These are phyloP conservation scores for Fibroporia radiculosa DNA, from an alignment of 768 basidiomycete genomes.

Conservation along the genomic window DNA sequence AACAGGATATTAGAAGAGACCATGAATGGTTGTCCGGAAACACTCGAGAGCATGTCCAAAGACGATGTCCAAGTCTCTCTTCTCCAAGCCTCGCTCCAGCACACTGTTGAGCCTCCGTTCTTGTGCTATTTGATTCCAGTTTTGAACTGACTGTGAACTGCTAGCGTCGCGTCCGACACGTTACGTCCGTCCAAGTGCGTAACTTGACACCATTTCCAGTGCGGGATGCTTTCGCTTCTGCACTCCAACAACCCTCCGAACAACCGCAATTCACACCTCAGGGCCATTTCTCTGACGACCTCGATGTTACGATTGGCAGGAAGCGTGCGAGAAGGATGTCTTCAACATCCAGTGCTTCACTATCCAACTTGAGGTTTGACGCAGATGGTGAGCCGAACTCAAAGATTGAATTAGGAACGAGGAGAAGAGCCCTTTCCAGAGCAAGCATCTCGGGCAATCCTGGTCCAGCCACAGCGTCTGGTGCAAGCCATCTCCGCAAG, in stretches of 20 bases:
- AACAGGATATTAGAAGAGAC: too few species aligned
- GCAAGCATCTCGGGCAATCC: constrained; percentile 20
- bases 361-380: constrained; percentile 39
- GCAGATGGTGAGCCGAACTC: constrained; percentile 24
- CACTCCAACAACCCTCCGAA: constrained; percentile 59
- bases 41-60: background rate
- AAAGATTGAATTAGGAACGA: constrained; percentile 26
- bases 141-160: background rate
- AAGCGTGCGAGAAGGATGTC: constrained; percentile 59
- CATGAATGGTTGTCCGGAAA: background rate
- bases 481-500: constrained; percentile 18
- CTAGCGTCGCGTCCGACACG: constrained; percentile 66
- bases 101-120: constrained; percentile 3
- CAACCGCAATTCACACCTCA: constrained; percentile 50
- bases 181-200: constrained; percentile 64
- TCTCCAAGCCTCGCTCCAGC: too few species aligned
- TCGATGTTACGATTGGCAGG: constrained; percentile 52
- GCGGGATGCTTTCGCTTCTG: constrained; percentile 70
- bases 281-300: constrained; percentile 61
- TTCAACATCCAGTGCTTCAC: constrained; percentile 43
- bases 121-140: background rate
- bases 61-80: background rate
- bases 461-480: constrained; percentile 6
- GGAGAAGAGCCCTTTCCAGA: constrained; percentile 40
- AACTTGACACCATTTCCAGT: constrained; percentile 83